Evolutionary conservation across 495 filamentous ascomycete genomes (phyloP), one percentile per base, ranked within the genome.

Genomic region (Margaritispora aquatica): DNA sequence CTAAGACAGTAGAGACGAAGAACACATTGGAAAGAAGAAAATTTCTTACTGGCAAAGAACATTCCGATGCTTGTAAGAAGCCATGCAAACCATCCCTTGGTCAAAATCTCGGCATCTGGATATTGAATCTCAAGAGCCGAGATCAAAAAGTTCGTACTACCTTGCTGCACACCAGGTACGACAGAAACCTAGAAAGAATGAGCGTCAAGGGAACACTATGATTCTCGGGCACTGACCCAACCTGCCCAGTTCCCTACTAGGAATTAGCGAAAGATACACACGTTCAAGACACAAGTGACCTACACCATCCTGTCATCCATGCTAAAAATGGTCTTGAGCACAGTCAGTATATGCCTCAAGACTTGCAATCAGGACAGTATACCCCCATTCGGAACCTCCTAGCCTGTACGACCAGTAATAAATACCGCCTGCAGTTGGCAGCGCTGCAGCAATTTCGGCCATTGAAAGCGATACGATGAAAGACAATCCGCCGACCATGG

Each of bases 231-330:
- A 23, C 3, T 22, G 51, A 71, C 54, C 68, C 68, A 71, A 47
- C 63, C 67, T 24, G 63, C 58, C 61, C 59, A 70, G 49, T 70
- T 71, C 67, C 59, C 51, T 27, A 11, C 22, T n/a, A 24, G 4
- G 26, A 8, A 10, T 23, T 24, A 51, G 21, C 48, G 26, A 21
- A 51, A 11, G 7, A 2, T 11, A 5, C 21, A 8, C 24, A 11
- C 11, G 7, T 3, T 17, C 22, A 27, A 19, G 38, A 52, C 7
- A 7, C 17, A n/a, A 54, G 23, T 26, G 2, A 31, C 46, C n/a
- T 44, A 57, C 65, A 70, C 66, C 66, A 67, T 0, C 62, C 69
- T 22, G 70, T 71, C 65, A 72, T 69, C 70, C 70, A 72, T 15
- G 62, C 54, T 1, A 72, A 56, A 51, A 72, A 71, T 1, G 68